These are phyloP conservation scores for Wickerhamiella vanderwaltii DNA, from an alignment of 805 yeast genomes.

Conservation along the genomic window DNA sequence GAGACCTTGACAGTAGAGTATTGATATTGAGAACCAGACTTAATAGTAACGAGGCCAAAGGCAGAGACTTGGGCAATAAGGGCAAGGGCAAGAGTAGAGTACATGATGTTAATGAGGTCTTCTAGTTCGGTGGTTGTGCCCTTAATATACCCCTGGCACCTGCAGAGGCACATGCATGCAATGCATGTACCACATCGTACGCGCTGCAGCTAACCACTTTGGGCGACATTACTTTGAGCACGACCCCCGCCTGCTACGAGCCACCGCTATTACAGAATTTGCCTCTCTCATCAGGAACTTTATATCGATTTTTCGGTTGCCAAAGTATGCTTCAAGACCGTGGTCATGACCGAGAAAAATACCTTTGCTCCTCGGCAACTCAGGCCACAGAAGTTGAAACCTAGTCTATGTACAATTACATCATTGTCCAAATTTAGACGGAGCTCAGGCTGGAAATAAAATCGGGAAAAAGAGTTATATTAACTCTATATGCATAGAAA, in stretches of 20 bases:
- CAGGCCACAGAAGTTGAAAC: too few species aligned
- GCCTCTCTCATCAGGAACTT: neutral
- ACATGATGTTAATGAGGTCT: neutral
- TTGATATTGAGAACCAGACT: neutral
- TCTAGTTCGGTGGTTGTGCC: neutral
- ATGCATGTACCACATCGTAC: neutral
- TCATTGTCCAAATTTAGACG: too few species aligned
- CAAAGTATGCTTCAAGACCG: too few species aligned
- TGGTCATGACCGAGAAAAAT: too few species aligned
- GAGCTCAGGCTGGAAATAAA: too few species aligned
- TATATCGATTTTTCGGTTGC: too few species aligned
- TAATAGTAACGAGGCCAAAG: slow-evolving; percentile 1
- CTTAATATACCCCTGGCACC: neutral
- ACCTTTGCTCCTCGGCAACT: too few species aligned
- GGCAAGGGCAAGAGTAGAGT: slow-evolving; percentile 7
- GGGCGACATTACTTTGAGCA: neutral
- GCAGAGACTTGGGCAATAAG: neutral
- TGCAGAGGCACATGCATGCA: neutral
- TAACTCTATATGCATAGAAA: too few species aligned
- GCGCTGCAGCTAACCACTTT: neutral
- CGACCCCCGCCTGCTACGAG: too few species aligned
- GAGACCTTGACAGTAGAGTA: neutral
- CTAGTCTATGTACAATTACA: too few species aligned
- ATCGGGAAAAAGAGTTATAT: too few species aligned
- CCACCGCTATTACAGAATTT: too few species aligned